Evolutionary conservation across 345 rosid genomes (phyloP), one percentile per base, ranked within the genome.

Genomic region (Schrenkiella parvula): DNA sequence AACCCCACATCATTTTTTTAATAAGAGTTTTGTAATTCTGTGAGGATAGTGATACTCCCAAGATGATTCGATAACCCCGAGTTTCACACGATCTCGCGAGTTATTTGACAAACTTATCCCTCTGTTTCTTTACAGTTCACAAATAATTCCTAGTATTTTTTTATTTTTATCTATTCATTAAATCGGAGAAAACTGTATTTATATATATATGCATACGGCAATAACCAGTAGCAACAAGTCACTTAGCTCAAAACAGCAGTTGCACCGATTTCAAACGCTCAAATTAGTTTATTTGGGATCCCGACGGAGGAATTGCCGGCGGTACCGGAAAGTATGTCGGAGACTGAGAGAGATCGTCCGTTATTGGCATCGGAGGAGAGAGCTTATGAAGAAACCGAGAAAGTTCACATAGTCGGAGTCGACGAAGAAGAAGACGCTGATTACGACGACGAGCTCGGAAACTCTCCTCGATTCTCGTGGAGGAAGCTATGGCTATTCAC

Each of bases 401-500:
- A 91, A 74, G 88, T 95, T 52, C 90, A 66, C 72, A 73, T 95
- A 47, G 71, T 89, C 50, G 86, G 87, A 23, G 47, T 88, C 48
- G 87, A 78, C 68, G 87, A 76, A 51, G 64, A 72, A 8, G 70
- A 55, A 1, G 78, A 66, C 51, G 60, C 72, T 8, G 9, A 47
- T 17, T 78, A 59, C 66, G 31, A 64, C 53, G 81, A 72, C 37
- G 81, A 82, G 15, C 39, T 51, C 39, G 82, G 66, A 3, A 56
- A 62, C 25, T 14, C 82, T 11, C 93, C 95, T 21, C 87, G 84
- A 15, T 93, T 93, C 74, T 93, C 98, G 2, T 93, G 97, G 98
- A 82, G 80, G 80, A 91, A 93, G 84, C 84, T 93, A 0, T 93
- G 98, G 96, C 83, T 91, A 4, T 93, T 93, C 79, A 91, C 97